A percentile compares a stretch with the other conserved stretches of the same genome.
Conservation (phyloP, 2,329 filamentous ascomycete species). For the Colletotrichum costaricense region DNA sequence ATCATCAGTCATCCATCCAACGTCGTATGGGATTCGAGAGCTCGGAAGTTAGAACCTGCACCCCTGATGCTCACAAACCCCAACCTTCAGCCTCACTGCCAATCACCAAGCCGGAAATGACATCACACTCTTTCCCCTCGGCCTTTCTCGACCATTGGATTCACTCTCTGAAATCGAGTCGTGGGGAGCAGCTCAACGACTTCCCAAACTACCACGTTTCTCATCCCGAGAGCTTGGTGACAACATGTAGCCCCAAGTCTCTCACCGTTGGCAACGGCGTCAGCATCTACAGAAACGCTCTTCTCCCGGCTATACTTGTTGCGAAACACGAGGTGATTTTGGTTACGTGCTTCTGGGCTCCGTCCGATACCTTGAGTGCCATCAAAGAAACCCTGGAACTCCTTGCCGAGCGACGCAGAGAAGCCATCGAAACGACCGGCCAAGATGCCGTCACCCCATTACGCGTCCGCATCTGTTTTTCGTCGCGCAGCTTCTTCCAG, state of each 20-base stretch:
- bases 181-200: constrained; percentile 50
- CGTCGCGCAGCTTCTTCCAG: constrained; percentile 77
- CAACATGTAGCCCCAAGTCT: constrained; percentile 56
- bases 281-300: constrained; percentile 63
- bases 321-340: constrained; percentile 76
- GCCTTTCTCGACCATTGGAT: constrained; percentile 53
- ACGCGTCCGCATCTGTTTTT: constrained; percentile 80
- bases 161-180: constrained; percentile 38
- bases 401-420: constrained; percentile 63
- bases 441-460: constrained; percentile 49
- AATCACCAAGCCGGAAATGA: constrained; percentile 21
- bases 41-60: background rate
- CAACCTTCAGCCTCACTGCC: background rate
- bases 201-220: constrained; percentile 61
- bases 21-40: constrained; percentile 1
- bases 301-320: constrained; percentile 70
- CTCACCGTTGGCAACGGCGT: constrained; percentile 69
- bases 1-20: constrained; percentile 15
- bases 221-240: constrained; percentile 59
- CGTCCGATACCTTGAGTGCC: constrained; percentile 68
- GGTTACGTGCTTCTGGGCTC: constrained; percentile 86
- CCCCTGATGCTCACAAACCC: constrained; percentile 21
- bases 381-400: constrained; percentile 68
- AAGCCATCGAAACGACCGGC: constrained; percentile 46
- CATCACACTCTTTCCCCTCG: constrained; percentile 45